Evolutionary conservation across 176 grass and related monocot species (phyloP).

Genomic region (Zoysia pacifica): DNA sequence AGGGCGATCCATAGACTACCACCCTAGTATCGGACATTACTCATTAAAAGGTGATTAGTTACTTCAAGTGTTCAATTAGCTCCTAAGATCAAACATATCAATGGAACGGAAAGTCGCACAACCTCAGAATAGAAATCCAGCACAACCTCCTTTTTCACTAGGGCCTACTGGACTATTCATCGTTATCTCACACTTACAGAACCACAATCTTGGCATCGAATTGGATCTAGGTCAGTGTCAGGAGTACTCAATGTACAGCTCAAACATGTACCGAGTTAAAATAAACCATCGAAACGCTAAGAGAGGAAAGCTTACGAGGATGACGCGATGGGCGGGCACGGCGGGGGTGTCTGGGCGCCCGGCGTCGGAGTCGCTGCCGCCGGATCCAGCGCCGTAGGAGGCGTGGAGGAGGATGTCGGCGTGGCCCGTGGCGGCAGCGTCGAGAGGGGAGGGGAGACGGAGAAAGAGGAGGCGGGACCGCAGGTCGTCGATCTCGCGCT

Average conservation of each 20-base stretch:
- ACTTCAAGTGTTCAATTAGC: neutral
- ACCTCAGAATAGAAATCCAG: neutral
- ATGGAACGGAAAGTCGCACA: no score
- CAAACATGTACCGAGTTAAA: neutral
- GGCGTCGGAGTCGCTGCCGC: neutral
- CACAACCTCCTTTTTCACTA: neutral
- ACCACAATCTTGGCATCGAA: neutral
- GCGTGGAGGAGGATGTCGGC: constrained; percentile 59
- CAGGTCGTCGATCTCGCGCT: constrained; percentile 93
- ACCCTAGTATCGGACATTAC: no score
- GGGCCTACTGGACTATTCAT: no score
- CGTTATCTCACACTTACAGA: neutral
- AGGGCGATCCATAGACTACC: neutral
- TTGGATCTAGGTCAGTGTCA: neutral
- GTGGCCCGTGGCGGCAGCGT: constrained; percentile 18
- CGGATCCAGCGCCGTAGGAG: constrained; percentile 12
- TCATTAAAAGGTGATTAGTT: neutral
- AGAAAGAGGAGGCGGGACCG: constrained; percentile 75
- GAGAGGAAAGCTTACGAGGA: constrained; percentile 57
- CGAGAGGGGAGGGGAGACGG: constrained; percentile 63
- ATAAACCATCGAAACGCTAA: neutral
- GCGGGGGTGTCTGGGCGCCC: constrained; percentile 39
- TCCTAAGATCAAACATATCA: neutral
- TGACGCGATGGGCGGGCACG: constrained; percentile 70
- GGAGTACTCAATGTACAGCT: no score